Base-by-base conservation (phyloP, 306 rosid species). In the Coriaria nepalensis region DNA sequence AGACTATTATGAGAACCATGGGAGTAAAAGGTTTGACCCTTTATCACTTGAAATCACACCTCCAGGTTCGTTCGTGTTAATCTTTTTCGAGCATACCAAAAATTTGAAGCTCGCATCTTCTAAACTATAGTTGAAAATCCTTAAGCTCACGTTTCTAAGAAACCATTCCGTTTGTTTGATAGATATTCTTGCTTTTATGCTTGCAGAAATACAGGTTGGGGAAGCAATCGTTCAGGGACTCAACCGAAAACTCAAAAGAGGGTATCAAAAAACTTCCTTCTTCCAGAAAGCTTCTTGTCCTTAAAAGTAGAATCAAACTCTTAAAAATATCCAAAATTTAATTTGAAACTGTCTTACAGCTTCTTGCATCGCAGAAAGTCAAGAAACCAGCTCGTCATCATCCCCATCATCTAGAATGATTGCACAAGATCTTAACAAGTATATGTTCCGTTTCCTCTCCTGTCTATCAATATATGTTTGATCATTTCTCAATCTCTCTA, bases 21-120 rank as follows among this genome's bases (percentile, higher is more conserved):
- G 82, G 78, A 62, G 76, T 76, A 34, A 76, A 76, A 62, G 82
- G 82, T 49, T 75, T 76, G 32, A 76, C 82, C 15, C 82, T 76
- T 41, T 76, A 76, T 68, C 82, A 76, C 76, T 62, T 76, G 62
- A 76, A 76, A 62, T 76, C 82, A 7, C 82, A 76, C 42, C 78
- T 76, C 57, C 82, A 76, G 82, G 82, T 76, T 55, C 45, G 73
- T 61, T 33, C 50, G 8, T 6, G 9, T 20, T 6, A 2, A 10
- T 46, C 8, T 38, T 8, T 47, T 38, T 11, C 9, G 40, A 63
- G 29, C 29, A 20, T 20, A 20, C 29, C 29, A 3, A 20, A 20
- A 20, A 20, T 20, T 20, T 20, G 29, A 20, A 20, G 29, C 29
- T 20, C 29, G 3, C 2, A 20, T 20, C 29, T 20, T 20, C 29